Conservation (phyloP, 179 eudicot species). For the Spinacia oleracea region DNA sequence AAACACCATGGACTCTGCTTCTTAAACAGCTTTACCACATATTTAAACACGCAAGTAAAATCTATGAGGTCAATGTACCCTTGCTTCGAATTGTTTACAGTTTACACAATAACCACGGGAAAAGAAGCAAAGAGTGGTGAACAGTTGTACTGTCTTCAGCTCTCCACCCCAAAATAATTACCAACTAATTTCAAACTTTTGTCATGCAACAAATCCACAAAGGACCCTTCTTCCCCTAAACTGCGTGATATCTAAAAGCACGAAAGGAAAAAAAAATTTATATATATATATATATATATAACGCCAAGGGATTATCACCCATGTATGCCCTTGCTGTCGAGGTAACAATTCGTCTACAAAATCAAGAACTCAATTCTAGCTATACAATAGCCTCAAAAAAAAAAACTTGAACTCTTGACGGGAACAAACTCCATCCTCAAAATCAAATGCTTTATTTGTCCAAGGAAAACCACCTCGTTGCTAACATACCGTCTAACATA, state of each 20-base stretch:
- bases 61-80: not conserved
- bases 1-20: slow-evolving; percentile 8
- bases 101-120: not conserved
- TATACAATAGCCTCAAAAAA: not conserved
- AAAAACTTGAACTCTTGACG: not conserved
- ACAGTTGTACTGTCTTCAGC: not conserved
- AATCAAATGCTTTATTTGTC: not conserved
- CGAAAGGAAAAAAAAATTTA: too few species aligned
- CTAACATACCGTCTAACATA: not conserved
- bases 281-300: too few species aligned
- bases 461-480: not conserved
- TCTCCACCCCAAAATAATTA: not conserved
- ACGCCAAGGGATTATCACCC: not conserved
- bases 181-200: not conserved
- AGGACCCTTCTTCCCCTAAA: not conserved
- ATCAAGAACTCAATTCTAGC: not conserved
- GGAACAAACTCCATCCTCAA: not conserved
- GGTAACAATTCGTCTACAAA: not conserved
- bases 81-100: not conserved
- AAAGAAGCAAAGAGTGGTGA: not conserved
- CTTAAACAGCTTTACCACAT: not conserved
- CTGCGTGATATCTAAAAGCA: not conserved
- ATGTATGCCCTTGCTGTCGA: not conserved
- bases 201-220: not conserved
- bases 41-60: not conserved